Evolutionary conservation across 306 rosid genomes (phyloP), one percentile per base, ranked within the genome.

Genomic region (Prunus mume): DNA sequence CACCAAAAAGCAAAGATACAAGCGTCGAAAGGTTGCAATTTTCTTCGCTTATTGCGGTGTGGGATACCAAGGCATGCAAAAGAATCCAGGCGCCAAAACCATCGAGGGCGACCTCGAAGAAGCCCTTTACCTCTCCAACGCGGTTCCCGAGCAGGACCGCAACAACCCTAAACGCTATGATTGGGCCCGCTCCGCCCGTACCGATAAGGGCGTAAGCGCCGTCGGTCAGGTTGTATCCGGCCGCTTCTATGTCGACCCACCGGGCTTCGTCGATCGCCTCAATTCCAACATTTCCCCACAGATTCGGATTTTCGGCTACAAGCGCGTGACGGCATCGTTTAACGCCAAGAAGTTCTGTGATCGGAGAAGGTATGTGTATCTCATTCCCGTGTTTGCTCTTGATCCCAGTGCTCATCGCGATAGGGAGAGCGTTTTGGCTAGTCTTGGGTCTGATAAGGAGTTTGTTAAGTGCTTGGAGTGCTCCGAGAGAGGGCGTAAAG

Each of bases 41-140:
- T 91, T 91, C 88, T 92, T 94, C 71, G 98, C 97, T 45, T 92
- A 90, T 73, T 88, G 91, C n/a, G 98, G 97, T 41, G 96, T 92
- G 43, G 97, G 98, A 68, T 94, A 92, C 81, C 97, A 94, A 81
- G 98, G 97, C 60, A 94, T 94, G 97, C 98, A 94, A 83, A 92
- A 94, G 78, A 94, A 94, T 78, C 97, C 98, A 8, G 96, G 98
- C 77, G 98, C 96, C 57, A 94, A 94, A 85, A 92, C 98, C 80
- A 94, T 92, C 66, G 98, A 94, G 81, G 92, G 96, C 61, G 98
- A 92, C 78, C 87, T 94, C 32, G 98, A 94, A 77, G 96, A 94
- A 78, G 96, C 92, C 52, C 87, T 94, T 25, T 92, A 80, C 83
- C 77, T 51, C 43, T 80, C 98, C 78, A 93, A 93, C 46, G 96